phyloP scores from a whole-genome alignment of 179 eudicot species.

The Drosera spatulata region DNA sequence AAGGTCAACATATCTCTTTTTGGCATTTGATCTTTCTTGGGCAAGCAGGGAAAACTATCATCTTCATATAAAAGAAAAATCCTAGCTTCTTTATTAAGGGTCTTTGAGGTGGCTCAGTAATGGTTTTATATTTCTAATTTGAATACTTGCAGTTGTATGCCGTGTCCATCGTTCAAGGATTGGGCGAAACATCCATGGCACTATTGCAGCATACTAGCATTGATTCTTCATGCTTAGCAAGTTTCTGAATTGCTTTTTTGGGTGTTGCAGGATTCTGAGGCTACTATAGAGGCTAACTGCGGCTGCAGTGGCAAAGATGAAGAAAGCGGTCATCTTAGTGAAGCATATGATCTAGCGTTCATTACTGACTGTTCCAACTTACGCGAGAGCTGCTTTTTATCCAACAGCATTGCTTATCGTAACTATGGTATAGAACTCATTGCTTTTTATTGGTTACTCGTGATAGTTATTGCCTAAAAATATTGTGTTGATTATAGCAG shows the following conservation, averaged over 20 bases:
- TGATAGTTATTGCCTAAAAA: too few relatives aligned
- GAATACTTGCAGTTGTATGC: background rate
- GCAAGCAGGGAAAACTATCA: too few relatives aligned
- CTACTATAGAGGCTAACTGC: slow-evolving; percentile 20
- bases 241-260: slow-evolving; percentile 1
- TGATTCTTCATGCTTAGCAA: background rate
- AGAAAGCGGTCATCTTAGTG: slow-evolving; percentile 16
- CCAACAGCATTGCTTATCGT: slow-evolving; percentile 28
- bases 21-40: too few relatives aligned
- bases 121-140: too few relatives aligned
- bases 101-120: too few relatives aligned
- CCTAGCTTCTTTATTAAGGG: too few relatives aligned
- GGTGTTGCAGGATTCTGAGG: slow-evolving; percentile 37
- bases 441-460: background rate
- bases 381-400: slow-evolving; percentile 45
- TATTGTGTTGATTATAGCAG: too few relatives aligned
- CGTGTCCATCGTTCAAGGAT: background rate
- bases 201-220: too few relatives aligned
- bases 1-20: too few relatives aligned
- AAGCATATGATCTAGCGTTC: slow-evolving; percentile 16
- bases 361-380: slow-evolving; percentile 54
- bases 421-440: slow-evolving; percentile 30
- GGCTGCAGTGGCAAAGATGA: slow-evolving; percentile 22
- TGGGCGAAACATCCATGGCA: background rate
- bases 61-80: too few relatives aligned